Evolutionary conservation across 2,329 filamentous ascomycete genomes (phyloP).

Genomic region (Pseudogymnoascus sp.): DNA sequence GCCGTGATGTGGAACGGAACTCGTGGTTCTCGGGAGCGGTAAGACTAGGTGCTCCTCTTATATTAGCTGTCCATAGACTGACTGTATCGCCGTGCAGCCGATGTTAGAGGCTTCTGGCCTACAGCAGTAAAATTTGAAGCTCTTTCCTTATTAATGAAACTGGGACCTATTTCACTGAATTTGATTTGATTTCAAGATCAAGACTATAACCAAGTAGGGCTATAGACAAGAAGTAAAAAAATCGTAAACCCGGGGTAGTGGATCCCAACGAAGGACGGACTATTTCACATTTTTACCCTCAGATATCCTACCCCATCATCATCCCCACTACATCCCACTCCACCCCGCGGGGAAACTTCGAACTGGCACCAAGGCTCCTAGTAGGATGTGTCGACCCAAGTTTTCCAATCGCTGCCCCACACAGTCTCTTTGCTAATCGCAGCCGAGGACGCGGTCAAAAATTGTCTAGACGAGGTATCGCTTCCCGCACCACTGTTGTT

Average conservation of each 20-base stretch:
- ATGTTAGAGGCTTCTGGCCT: background rate
- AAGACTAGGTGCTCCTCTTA: background rate
- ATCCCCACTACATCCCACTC: background rate
- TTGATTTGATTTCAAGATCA: background rate
- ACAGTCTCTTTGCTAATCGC: slow-evolving; percentile 13
- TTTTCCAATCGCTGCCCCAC: slow-evolving; percentile 11
- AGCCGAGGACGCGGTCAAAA: slow-evolving; percentile 13
- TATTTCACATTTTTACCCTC: background rate
- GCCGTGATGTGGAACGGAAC: background rate
- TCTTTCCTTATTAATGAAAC: background rate
- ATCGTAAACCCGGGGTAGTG: background rate
- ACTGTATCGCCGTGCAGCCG: too few species aligned
- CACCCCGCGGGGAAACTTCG: background rate
- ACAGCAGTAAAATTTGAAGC: background rate
- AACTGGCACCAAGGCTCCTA: background rate
- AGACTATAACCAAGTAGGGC: background rate
- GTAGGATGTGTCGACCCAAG: slow-evolving; percentile 17
- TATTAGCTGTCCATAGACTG: background rate
- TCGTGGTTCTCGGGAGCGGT: background rate
- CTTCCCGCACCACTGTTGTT: slow-evolving; percentile 16
- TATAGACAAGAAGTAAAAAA: background rate
- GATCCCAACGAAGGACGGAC: background rate
- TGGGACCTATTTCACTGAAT: background rate
- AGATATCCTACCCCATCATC: background rate
- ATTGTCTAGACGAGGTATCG: slow-evolving; percentile 10